These are phyloP conservation scores for Naganishia sp. DNA, from an alignment of 1,284 basidiomycete genomes.

Conservation along the genomic window DNA sequence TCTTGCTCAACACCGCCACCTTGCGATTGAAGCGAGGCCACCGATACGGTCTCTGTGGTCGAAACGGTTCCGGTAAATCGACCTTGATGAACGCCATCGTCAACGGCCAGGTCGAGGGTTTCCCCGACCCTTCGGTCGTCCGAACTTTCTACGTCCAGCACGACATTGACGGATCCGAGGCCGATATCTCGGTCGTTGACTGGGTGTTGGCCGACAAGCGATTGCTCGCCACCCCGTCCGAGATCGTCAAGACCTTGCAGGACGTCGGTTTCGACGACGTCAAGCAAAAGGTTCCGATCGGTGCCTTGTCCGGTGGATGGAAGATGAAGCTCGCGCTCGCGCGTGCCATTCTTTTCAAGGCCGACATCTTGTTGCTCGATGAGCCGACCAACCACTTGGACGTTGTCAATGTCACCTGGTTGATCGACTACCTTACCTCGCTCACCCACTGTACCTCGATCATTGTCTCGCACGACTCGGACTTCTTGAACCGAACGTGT, in stretches of 20 bases:
- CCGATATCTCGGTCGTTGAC: conserved; percentile 82
- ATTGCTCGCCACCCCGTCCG: conserved; percentile 69
- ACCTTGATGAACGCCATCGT: conserved; percentile 96
- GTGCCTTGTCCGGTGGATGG: conserved; percentile 97
- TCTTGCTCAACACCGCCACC: conserved; percentile 90
- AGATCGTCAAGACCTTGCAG: conserved; percentile 76
- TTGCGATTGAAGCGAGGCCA: conserved; percentile 97
- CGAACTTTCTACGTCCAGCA: conserved; percentile 99
- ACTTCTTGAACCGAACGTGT: conserved; percentile 98
- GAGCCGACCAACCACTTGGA: conserved; percentile 99
- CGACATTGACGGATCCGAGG: conserved; percentile 95
- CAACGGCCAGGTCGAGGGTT: conserved; percentile 95
- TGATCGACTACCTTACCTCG: conserved; percentile 89
- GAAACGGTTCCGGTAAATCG: conserved; percentile 98
- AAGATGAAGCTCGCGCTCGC: conserved; percentile 99
- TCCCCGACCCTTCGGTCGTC: conserved; percentile 92
- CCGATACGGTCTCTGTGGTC: conserved; percentile 96
- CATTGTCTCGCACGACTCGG: conserved; percentile 98
- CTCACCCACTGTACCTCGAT: conserved; percentile 93
- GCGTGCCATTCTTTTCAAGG: conserved; percentile 98
- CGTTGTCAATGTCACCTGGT: conserved; percentile 94
- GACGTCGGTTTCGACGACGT: conserved; percentile 89
- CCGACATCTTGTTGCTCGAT: conserved; percentile 93
- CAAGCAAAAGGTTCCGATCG: conserved; percentile 81
- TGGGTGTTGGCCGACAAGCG: conserved; percentile 88